These are phyloP conservation scores for Auricularia cornea DNA, from an alignment of 768 basidiomycete species.

Conservation along the genomic window DNA sequence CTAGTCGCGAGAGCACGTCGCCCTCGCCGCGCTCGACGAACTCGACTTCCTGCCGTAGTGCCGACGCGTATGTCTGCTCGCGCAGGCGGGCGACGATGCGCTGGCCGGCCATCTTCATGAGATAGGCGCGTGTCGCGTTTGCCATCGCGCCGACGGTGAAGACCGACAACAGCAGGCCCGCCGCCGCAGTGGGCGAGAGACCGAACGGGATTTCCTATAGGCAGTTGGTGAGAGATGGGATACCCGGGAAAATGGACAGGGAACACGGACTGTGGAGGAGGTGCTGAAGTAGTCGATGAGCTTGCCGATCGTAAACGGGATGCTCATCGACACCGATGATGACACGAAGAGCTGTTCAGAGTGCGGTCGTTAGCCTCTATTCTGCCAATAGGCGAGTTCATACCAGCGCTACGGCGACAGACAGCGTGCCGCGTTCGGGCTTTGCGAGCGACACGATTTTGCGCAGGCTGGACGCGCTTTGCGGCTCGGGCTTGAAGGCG, in stretches of 20 bases:
- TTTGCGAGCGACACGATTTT: slow-evolving; percentile 73
- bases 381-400: slow-evolving; percentile 7
- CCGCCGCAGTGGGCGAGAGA: slow-evolving; percentile 72
- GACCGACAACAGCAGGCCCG: slow-evolving; percentile 56
- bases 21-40: slow-evolving; percentile 90
- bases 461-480: slow-evolving; percentile 53
- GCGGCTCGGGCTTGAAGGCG: slow-evolving; percentile 20
- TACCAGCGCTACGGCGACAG: slow-evolving; percentile 58
- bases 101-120: slow-evolving; percentile 87
- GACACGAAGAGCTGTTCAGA: slow-evolving; percentile 62
- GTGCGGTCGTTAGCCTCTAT: neutral
- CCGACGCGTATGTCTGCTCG: slow-evolving; percentile 73
- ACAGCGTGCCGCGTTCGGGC: slow-evolving; percentile 72
- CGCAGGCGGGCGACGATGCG: slow-evolving; percentile 84
- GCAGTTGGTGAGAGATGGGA: neutral
- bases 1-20: slow-evolving; percentile 85
- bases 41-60: slow-evolving; percentile 84
- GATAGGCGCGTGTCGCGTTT: slow-evolving; percentile 72
- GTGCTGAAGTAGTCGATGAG: slow-evolving; percentile 90
- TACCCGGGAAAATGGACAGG: neutral
- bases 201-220: slow-evolving; percentile 68
- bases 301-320: slow-evolving; percentile 89
- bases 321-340: slow-evolving; percentile 82
- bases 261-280: slow-evolving; percentile 50
- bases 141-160: slow-evolving; percentile 85